Percentiles rank a stretch among this genome's conserved stretches.
phyloP scores from a whole-genome alignment of 2,329 filamentous ascomycete genomes.

The Fusarium nygamai region DNA sequence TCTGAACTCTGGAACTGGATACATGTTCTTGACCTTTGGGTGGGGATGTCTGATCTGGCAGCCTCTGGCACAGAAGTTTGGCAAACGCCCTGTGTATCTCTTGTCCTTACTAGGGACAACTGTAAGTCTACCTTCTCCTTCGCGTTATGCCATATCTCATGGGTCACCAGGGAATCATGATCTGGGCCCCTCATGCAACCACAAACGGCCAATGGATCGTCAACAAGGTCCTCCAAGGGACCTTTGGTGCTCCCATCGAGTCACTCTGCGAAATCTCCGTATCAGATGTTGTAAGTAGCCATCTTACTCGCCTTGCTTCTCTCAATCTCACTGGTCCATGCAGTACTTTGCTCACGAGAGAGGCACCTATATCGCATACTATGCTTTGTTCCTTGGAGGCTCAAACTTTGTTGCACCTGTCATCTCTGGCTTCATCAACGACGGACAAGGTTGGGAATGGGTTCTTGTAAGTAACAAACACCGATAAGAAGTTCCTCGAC shows the following conservation, averaged over 20 bases:
- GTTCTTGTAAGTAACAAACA: background rate
- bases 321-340: background rate
- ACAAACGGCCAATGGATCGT: background rate
- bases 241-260: background rate
- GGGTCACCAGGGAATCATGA: background rate
- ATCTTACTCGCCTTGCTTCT: background rate
- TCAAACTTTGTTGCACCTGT: background rate
- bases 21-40: background rate
- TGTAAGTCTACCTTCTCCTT: background rate
- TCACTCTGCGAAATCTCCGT: background rate
- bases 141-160: background rate
- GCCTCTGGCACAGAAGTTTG: background rate
- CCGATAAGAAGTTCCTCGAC: fast-evolving
- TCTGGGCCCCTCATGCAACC: background rate
- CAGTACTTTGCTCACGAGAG: background rate
- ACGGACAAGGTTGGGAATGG: background rate
- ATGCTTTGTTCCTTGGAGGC: background rate
- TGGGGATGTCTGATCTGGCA: background rate
- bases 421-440: background rate
- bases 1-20: background rate
- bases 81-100: background rate
- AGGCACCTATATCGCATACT: background rate
- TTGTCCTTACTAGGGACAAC: background rate
- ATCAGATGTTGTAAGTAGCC: background rate
- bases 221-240: background rate